phyloP scores from a whole-genome alignment of 352 stramenopile genomes.

The Pythium insidiosum region DNA sequence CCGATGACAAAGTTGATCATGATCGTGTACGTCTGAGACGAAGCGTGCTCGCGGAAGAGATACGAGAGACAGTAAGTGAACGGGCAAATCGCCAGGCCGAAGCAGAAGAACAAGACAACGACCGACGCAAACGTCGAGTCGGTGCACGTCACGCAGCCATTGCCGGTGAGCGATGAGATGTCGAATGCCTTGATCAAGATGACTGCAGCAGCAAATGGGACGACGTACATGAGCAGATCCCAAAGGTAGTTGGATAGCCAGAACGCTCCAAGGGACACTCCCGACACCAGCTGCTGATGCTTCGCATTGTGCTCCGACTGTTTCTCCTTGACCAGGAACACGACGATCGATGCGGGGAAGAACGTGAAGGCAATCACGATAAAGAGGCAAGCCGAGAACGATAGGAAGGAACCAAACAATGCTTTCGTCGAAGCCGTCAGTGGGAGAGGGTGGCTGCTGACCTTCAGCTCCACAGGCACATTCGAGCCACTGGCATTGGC shows the following conservation, averaged over 20 bases:
- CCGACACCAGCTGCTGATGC: constrained; percentile 94
- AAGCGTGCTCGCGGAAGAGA: constrained; percentile 54
- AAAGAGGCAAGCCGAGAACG: constrained; percentile 76
- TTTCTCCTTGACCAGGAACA: constrained; percentile 95
- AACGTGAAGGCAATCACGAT: constrained; percentile 86
- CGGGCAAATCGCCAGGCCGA: constrained; percentile 49
- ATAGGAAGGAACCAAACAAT: constrained; percentile 42
- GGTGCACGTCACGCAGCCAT: constrained; percentile 37
- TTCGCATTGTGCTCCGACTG: constrained; percentile 91
- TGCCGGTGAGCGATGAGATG: constrained; percentile 37
- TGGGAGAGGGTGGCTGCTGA: constrained; percentile 46
- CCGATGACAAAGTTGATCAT: constrained; percentile 66
- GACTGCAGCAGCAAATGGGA: constrained; percentile 41
- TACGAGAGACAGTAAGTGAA: constrained; percentile 68
- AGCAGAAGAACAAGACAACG: constrained; percentile 47
- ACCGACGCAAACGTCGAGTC: constrained; percentile 34
- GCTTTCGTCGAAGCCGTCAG: constrained; percentile 25
- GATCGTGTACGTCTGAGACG: constrained; percentile 61
- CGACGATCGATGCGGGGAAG: constrained; percentile 88
- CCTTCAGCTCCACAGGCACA: constrained; percentile 21
- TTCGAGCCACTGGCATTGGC: constrained; percentile 9
- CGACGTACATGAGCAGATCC: constrained; percentile 89
- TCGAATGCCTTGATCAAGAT: constrained; percentile 38
- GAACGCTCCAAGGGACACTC: constrained; percentile 90
- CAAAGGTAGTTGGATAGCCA: constrained; percentile 95